Percentiles rank a stretch among this genome's conserved stretches.
phyloP scores from a whole-genome alignment of 2,329 filamentous ascomycete genomes.

The Iodosphaeria phyllophila region DNA sequence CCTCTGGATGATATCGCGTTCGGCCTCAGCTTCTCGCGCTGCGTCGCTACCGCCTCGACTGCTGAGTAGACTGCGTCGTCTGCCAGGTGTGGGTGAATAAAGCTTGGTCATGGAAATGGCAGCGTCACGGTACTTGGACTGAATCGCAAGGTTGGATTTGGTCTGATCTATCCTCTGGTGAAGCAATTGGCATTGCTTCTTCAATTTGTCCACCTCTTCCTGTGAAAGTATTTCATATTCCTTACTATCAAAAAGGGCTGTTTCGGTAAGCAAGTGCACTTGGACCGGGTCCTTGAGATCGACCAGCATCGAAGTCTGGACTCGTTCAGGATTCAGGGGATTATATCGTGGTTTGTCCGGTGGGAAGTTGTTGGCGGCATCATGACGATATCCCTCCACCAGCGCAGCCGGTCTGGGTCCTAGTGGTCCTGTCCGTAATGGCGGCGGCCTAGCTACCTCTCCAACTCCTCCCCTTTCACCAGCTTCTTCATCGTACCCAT shows the following conservation, averaged over 20 bases:
- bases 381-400: slow-evolving; percentile 38
- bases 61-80: slow-evolving; percentile 28
- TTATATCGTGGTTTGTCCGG: slow-evolving; percentile 34
- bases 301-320: slow-evolving; percentile 35
- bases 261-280: slow-evolving; percentile 85
- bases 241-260: slow-evolving; percentile 74
- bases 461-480: too few relatives aligned
- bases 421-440: too few relatives aligned
- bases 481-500: slow-evolving; percentile 14
- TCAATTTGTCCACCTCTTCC: slow-evolving; percentile 79
- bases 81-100: slow-evolving; percentile 43
- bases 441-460: too few relatives aligned
- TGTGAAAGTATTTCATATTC: slow-evolving; percentile 72
- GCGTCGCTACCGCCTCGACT: slow-evolving; percentile 29
- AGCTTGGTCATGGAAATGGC: slow-evolving; percentile 71
- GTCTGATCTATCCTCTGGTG: slow-evolving; percentile 64
- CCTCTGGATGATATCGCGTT: slow-evolving; percentile 53
- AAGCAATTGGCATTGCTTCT: slow-evolving; percentile 64
- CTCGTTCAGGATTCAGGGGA: slow-evolving; percentile 31
- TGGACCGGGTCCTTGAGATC: slow-evolving; percentile 57
- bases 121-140: slow-evolving; percentile 88
- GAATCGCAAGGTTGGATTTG: slow-evolving; percentile 66
- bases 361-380: slow-evolving; percentile 33
- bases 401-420: slow-evolving; percentile 29
- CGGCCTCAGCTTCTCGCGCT: slow-evolving; percentile 48